Base-by-base conservation (phyloP, 2,329 filamentous ascomycete species). In the Cryphonectria parasitica region DNA sequence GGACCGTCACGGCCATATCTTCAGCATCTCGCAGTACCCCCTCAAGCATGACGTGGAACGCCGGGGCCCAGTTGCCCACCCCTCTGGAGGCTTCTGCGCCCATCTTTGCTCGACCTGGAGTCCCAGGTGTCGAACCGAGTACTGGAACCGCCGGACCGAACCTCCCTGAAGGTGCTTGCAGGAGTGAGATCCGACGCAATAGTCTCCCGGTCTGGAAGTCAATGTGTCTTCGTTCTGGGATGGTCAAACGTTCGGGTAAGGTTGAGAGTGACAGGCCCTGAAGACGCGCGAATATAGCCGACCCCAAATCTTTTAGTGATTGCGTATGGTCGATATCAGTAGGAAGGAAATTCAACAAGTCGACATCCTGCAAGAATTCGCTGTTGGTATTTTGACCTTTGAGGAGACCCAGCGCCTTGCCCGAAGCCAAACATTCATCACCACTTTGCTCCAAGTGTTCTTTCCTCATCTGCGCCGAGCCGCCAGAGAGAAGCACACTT, bases 31-130 rank as follows among this genome's bases (percentile, higher is more conserved):
- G 81, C 25, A 91, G 77, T 3, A 88, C 79, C 0, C 82, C 82
- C 73, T 91, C 89, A 11, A 90, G 76, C 68, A 91, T 78, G 3
- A 82, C 80, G 54, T 87, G 83, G 68, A 91, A 91, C 0, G 88
- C 87, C 43, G 83, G 80, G 0, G 83, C 83, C 89, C 89, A 91
- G 1, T 82, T 84, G 7, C 77, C 77, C 78, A 56, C 79, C 80
- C 66, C 75, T 64, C 31, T 52, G 10, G 25, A 71, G 58, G 58
- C 70, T 64, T 60, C 68, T 71, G 11, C 58, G 5, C 36, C 31
- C 19, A 64, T 66, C 49, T 56, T 62, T 63, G 61, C 67, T 66
- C 25, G 36, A 13, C 41, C 54, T 73, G 75, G 31, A 61, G 60
- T 25, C 68, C 68, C 62, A 71, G 66, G 19, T 64, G 67, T 22